phyloP scores from a whole-genome alignment of 371 early-diverging fungal species.

The Coemansia sp. region DNA sequence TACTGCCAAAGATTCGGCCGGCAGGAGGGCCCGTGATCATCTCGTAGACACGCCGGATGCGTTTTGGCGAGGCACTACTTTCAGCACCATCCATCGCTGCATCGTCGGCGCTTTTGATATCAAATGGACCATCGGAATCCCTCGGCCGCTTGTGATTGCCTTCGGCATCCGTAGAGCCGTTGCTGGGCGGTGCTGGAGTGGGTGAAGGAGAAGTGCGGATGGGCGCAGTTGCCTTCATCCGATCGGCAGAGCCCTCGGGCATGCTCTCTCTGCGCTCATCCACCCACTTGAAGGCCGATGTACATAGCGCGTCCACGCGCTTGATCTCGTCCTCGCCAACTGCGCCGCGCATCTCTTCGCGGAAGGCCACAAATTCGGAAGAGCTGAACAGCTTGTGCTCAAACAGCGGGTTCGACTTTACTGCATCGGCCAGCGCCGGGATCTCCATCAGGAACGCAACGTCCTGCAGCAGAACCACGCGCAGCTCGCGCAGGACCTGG shows the following conservation, averaged over 20 bases:
- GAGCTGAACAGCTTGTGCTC: slow-evolving; percentile 27
- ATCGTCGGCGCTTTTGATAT: background rate
- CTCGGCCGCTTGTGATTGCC: slow-evolving; percentile 17
- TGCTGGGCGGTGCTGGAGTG: background rate
- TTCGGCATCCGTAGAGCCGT: background rate
- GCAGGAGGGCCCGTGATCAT: background rate
- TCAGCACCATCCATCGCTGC: background rate
- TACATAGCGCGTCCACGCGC: slow-evolving; percentile 10
- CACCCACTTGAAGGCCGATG: slow-evolving; percentile 12
- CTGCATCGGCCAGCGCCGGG: slow-evolving; percentile 18
- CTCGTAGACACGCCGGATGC: slow-evolving; percentile 16
- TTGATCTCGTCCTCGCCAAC: slow-evolving; percentile 21
- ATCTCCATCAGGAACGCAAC: slow-evolving; percentile 39
- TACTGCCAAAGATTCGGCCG: slow-evolving; percentile 12
- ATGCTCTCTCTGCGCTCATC: slow-evolving; percentile 12
- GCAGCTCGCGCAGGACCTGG: slow-evolving; percentile 40
- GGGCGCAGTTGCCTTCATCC: slow-evolving; percentile 30
- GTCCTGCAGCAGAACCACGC: slow-evolving; percentile 41
- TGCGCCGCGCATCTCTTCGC: slow-evolving; percentile 27
- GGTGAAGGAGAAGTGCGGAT: slow-evolving; percentile 1
- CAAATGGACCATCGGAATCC: background rate
- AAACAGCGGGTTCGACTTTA: slow-evolving; percentile 21
- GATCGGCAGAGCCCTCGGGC: slow-evolving; percentile 11
- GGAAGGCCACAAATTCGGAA: slow-evolving; percentile 19
- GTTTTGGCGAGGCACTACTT: slow-evolving; percentile 7